Conservation (phyloP, 768 basidiomycete genomes). For the Suillus subalutaceus region DNA sequence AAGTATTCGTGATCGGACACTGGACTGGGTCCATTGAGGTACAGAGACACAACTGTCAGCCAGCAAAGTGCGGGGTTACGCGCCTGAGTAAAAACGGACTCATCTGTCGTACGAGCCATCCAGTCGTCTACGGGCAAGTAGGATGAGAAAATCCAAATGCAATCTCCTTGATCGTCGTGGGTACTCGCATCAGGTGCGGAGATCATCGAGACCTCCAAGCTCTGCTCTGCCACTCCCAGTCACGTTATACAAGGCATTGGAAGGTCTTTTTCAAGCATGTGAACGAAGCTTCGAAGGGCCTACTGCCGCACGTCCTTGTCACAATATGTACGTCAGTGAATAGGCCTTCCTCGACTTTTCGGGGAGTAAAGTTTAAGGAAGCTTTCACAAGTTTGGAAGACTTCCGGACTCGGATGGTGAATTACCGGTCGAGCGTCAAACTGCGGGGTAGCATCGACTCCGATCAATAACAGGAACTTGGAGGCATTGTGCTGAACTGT, state of each 20-base stretch:
- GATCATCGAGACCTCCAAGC: constrained; percentile 15
- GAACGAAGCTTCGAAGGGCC: constrained; percentile 9
- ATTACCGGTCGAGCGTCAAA: constrained; percentile 9
- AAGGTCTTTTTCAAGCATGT: constrained; percentile 3
- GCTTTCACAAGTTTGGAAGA: not conserved
- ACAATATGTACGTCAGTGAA: constrained; percentile 10
- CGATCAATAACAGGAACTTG: constrained; percentile 7
- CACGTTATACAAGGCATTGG: too few species aligned
- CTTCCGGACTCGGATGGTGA: constrained; percentile 4
- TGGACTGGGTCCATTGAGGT: not conserved
- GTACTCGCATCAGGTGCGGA: constrained; percentile 21
- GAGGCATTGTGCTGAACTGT: not conserved
- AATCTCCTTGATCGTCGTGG: constrained; percentile 27
- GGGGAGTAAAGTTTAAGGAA: not conserved
- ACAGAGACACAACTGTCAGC: not conserved
- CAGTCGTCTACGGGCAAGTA: constrained; percentile 6
- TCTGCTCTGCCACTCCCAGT: constrained; percentile 8
- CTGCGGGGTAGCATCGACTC: constrained; percentile 16
- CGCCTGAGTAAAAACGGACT: constrained; percentile 14
- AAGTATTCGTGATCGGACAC: constrained; percentile 11
- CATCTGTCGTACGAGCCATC: constrained; percentile 1
- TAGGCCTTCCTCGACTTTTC: constrained; percentile 5
- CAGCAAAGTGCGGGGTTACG: constrained; percentile 6
- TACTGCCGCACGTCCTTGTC: constrained; percentile 3
- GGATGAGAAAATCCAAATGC: constrained; percentile 9